phyloP scores from a whole-genome alignment of 2,329 filamentous ascomycete species.

The Colletotrichum paranaense region DNA sequence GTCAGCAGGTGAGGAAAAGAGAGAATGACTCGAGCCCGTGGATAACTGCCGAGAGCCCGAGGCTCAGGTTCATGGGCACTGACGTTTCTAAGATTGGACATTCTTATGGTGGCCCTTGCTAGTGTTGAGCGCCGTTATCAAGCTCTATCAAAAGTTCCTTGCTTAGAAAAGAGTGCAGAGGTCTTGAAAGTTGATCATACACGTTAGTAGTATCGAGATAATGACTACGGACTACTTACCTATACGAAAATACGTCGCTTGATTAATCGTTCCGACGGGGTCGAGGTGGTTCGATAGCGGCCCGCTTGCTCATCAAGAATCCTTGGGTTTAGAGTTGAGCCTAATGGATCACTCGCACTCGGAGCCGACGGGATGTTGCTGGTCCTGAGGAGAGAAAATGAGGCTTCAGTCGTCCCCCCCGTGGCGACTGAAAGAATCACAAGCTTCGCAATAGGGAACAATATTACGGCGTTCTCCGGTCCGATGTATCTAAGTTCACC shows the following conservation, averaged over 20 bases:
- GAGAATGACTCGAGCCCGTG: constrained; percentile 16
- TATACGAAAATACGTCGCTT: background rate
- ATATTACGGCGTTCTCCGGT: background rate
- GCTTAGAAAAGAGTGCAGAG: too few species aligned
- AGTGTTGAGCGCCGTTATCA: background rate
- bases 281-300: background rate
- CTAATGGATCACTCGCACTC: background rate
- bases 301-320: background rate
- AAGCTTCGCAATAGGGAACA: background rate
- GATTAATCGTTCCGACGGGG: background rate
- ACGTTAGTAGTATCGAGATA: background rate
- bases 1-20: background rate
- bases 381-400: background rate
- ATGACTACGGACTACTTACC: background rate
- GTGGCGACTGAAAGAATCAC: background rate
- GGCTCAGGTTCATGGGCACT: background rate
- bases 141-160: background rate
- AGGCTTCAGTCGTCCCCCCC: background rate
- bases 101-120: background rate
- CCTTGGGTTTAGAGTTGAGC: background rate
- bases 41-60: background rate
- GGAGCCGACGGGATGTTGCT: background rate
- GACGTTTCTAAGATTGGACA: background rate
- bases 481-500: background rate
- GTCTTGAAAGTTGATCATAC: too few species aligned